Conservation (phyloP, 2,329 filamentous ascomycete genomes). For the Epichloe glyceriae region DNA sequence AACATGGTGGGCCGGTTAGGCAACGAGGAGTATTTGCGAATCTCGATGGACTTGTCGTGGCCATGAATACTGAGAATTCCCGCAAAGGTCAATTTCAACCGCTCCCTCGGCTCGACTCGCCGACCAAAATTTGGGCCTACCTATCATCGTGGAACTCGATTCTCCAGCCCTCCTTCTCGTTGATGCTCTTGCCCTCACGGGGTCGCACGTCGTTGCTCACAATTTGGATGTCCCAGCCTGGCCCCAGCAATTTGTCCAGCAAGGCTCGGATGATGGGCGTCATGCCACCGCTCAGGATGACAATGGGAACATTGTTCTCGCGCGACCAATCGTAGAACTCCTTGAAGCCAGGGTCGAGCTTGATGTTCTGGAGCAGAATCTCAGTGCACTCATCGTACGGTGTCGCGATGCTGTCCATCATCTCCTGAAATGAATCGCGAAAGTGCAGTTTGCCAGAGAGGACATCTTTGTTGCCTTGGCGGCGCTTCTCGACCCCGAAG, state of each 20-base stretch:
- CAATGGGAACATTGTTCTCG: conserved; percentile 75
- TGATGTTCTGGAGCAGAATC: conserved; percentile 68
- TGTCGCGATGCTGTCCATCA: conserved; percentile 76
- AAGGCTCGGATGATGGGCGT: conserved; percentile 77
- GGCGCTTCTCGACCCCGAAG: conserved; percentile 60
- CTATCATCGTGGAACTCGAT: conserved; percentile 82
- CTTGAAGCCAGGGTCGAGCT: conserved; percentile 77
- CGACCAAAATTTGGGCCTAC: conserved; percentile 24
- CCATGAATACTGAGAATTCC: conserved; percentile 55
- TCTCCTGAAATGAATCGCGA: conserved; percentile 75
- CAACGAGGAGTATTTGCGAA: conserved; percentile 71
- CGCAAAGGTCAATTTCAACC: not conserved
- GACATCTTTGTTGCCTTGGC: conserved; percentile 62
- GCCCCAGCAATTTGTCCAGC: conserved; percentile 66
- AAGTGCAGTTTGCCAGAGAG: conserved; percentile 60
- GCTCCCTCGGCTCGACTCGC: not conserved
- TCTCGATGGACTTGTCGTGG: conserved; percentile 92
- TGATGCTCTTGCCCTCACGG: conserved; percentile 54
- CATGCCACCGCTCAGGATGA: conserved; percentile 90
- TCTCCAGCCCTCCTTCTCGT: conserved; percentile 73
- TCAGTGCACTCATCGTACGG: conserved; percentile 75
- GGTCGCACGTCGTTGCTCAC: conserved; percentile 71
- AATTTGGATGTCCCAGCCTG: conserved; percentile 71
- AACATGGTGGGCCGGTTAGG: conserved; percentile 72
- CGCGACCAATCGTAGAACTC: conserved; percentile 78